phyloP scores from a whole-genome alignment of 1,284 basidiomycete species.

The Fomitopsis schrenkii region DNA sequence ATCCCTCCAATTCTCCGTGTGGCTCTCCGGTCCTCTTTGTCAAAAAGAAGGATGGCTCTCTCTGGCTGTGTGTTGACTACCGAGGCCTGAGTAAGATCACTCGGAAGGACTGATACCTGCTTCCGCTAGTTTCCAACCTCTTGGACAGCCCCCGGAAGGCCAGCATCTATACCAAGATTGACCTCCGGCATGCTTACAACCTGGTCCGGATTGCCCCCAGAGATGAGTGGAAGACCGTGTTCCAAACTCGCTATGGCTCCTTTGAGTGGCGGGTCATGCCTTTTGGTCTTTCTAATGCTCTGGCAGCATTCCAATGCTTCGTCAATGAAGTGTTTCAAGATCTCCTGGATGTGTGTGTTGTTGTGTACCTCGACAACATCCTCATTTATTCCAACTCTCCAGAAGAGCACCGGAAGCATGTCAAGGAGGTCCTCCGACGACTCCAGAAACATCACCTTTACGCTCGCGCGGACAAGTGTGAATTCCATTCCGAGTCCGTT shows the following conservation, averaged over 20 bases:
- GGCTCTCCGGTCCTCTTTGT: slow-evolving; percentile 41
- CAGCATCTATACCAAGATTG: neutral
- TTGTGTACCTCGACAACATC: slow-evolving; percentile 25
- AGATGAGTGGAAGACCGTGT: slow-evolving; percentile 1
- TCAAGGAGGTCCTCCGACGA: slow-evolving; percentile 5
- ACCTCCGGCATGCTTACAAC: neutral
- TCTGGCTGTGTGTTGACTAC: slow-evolving; percentile 39
- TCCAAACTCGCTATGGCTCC: slow-evolving; percentile 6
- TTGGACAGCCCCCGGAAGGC: slow-evolving; percentile 1
- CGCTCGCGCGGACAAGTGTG: slow-evolving; percentile 33
- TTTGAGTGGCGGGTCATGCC: slow-evolving; percentile 10
- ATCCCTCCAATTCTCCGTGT: slow-evolving; percentile 29
- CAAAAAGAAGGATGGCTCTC: slow-evolving; percentile 38
- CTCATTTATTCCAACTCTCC: slow-evolving; percentile 16
- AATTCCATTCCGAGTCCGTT: slow-evolving; percentile 28
- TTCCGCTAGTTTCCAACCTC: slow-evolving; percentile 3
- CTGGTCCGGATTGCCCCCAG: neutral
- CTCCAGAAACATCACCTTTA: neutral
- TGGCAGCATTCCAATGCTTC: slow-evolving; percentile 8
- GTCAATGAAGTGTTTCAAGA: slow-evolving; percentile 8
- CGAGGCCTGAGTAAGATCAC: slow-evolving; percentile 32
- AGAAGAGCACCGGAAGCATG: slow-evolving; percentile 23
- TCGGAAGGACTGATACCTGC: slow-evolving; percentile 8
- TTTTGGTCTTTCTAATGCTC: slow-evolving; percentile 7
- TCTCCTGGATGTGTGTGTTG: slow-evolving; percentile 8